These are phyloP conservation scores for Talaromyces amestolkiae DNA, from an alignment of 2,329 filamentous ascomycete genomes.

Conservation along the genomic window DNA sequence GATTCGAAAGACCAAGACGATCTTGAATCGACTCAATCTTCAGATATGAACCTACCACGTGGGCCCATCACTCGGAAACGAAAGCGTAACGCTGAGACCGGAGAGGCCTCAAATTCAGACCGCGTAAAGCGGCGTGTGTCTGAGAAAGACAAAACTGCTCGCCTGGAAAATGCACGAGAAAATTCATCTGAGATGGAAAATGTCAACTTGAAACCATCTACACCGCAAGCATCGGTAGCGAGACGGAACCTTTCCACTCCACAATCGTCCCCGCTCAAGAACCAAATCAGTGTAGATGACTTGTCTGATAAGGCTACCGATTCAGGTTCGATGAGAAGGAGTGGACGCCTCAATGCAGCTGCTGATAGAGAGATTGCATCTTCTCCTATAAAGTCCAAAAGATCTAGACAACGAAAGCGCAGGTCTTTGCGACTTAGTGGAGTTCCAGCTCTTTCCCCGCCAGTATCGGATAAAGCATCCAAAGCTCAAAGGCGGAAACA, in stretches of 20 bases:
- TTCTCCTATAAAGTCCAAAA: slow-evolving; percentile 7
- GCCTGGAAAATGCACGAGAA: background rate
- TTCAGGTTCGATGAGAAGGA: slow-evolving; percentile 10
- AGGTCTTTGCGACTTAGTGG: slow-evolving; percentile 21
- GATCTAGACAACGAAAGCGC: slow-evolving; percentile 15
- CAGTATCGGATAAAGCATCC: background rate
- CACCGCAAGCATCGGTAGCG: background rate
- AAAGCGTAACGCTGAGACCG: slow-evolving; percentile 31
- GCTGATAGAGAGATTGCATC: background rate
- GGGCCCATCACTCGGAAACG: slow-evolving; percentile 33
- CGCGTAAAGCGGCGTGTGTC: slow-evolving; percentile 33
- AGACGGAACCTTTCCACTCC: slow-evolving; percentile 12
- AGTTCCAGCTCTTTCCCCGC: slow-evolving; percentile 9
- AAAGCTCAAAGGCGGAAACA: slow-evolving; percentile 9
- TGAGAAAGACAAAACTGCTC: slow-evolving; percentile 21
- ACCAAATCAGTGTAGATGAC: slow-evolving; percentile 10
- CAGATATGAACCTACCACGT: slow-evolving; percentile 7
- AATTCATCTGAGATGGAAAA: slow-evolving; percentile 4
- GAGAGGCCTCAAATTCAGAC: slow-evolving; percentile 21
- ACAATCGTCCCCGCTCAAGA: slow-evolving; percentile 14
- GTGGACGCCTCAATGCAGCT: background rate
- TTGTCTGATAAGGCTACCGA: background rate
- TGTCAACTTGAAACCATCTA: background rate
- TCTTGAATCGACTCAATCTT: slow-evolving; percentile 8
- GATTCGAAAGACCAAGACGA: slow-evolving; percentile 27